These are phyloP conservation scores for Wickerhamiella dianesei DNA, from an alignment of 805 yeast genomes.

Conservation along the genomic window DNA sequence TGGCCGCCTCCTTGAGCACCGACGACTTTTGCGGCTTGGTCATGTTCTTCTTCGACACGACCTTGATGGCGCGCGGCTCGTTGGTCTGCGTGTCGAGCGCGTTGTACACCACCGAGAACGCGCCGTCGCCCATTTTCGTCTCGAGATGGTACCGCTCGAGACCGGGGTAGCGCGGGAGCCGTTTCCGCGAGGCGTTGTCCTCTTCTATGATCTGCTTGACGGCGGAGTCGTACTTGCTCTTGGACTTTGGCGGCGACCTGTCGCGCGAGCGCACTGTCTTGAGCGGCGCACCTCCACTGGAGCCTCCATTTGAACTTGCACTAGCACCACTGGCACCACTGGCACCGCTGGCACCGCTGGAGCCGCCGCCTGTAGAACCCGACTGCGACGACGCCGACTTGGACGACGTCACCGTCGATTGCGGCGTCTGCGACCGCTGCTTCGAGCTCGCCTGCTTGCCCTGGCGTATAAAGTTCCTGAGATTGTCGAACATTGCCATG, in stretches of 20 bases:
- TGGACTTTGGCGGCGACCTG: conserved; percentile 1
- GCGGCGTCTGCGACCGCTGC: not conserved
- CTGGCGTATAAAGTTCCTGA: conserved; percentile 49
- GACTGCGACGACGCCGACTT: conserved; percentile 1
- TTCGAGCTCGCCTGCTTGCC: conserved; percentile 43
- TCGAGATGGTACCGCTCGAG: conserved; percentile 26
- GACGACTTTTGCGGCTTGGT: conserved; percentile 24
- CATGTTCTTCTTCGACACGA: conserved; percentile 49
- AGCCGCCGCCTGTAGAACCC: no score
- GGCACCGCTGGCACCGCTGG: conserved; percentile 5
- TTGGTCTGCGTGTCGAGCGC: conserved; percentile 38
- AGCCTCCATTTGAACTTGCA: not conserved
- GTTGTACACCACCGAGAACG: conserved; percentile 73
- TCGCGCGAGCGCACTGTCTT: not conserved
- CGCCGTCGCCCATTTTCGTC: conserved; percentile 53
- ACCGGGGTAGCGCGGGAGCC: conserved; percentile 29
- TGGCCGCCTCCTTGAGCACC: conserved; percentile 56
- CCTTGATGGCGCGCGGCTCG: conserved; percentile 56
- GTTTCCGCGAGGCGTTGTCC: conserved; percentile 23
- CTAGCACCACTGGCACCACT: conserved; percentile 4
- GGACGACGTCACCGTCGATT: not conserved
- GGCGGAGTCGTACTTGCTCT: conserved; percentile 25
- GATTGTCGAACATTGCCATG: conserved; percentile 30
- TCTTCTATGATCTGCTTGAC: conserved; percentile 30
- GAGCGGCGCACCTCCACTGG: not conserved